Conservation (phyloP, 2,329 filamentous ascomycete species). For the Moelleriella libera region DNA sequence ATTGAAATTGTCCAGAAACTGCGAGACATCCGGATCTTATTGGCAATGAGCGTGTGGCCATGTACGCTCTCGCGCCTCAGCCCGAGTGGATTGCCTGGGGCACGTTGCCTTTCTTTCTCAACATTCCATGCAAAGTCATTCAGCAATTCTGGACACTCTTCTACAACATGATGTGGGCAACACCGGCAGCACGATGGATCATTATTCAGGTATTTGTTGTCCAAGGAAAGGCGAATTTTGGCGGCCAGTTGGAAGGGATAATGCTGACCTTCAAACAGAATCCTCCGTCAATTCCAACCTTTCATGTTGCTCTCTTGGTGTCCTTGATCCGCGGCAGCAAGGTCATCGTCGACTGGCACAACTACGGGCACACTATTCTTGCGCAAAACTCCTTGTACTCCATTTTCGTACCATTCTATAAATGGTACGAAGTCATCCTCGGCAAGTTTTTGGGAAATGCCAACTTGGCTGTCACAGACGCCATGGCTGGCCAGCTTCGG, state of each 20-base stretch:
- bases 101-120: slow-evolving; percentile 60
- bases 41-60: slow-evolving; percentile 51
- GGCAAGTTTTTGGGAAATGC: slow-evolving; percentile 51
- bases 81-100: slow-evolving; percentile 54
- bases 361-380: slow-evolving; percentile 93
- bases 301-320: slow-evolving; percentile 59
- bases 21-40: slow-evolving; percentile 66
- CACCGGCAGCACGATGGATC: slow-evolving; percentile 68
- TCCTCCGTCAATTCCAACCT: slow-evolving; percentile 84
- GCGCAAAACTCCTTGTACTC: slow-evolving; percentile 47
- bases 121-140: slow-evolving; percentile 72
- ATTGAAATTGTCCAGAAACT: slow-evolving; percentile 41
- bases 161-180: slow-evolving; percentile 56
- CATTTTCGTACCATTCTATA: slow-evolving; percentile 64
- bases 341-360: slow-evolving; percentile 94
- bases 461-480: slow-evolving; percentile 79
- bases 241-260: too few species aligned
- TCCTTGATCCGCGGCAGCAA: slow-evolving; percentile 66
- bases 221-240: neutral
- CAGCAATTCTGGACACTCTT: slow-evolving; percentile 68
- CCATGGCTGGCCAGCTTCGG: slow-evolving; percentile 66
- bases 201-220: slow-evolving; percentile 54
- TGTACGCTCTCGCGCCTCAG: slow-evolving; percentile 55
- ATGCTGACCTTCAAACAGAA: slow-evolving; percentile 45
- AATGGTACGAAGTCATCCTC: slow-evolving; percentile 62